Conservation (phyloP, 2,329 filamentous ascomycete genomes). For the Ophiocordyceps unilateralis region DNA sequence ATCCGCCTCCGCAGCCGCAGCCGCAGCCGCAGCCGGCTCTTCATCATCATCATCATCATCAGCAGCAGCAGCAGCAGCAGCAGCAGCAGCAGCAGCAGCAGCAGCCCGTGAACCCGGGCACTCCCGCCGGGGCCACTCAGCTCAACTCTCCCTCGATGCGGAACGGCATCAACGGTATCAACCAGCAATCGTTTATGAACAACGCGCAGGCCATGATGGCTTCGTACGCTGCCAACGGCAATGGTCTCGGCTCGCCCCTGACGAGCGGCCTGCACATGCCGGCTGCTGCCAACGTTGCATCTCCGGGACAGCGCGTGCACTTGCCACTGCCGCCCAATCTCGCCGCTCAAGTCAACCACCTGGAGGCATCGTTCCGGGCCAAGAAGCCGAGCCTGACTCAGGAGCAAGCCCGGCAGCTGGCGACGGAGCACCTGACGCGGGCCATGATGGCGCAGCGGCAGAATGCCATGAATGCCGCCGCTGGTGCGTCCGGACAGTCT, state of each 20-base stretch:
- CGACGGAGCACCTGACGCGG: constrained; percentile 30
- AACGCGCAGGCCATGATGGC: constrained; percentile 37
- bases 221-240: constrained; percentile 25
- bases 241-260: constrained; percentile 26
- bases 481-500: constrained; percentile 29
- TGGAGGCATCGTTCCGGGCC: constrained; percentile 33
- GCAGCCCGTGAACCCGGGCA: constrained; percentile 14
- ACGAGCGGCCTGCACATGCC: constrained; percentile 29
- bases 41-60: no score
- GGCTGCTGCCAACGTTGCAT: constrained; percentile 21
- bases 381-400: constrained; percentile 33
- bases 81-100: constrained; percentile 9
- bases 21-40: no score
- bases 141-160: constrained; percentile 28
- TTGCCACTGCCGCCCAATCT: constrained; percentile 28
- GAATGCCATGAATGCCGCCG: constrained; percentile 37
- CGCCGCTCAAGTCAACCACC: constrained; percentile 28
- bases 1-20: constrained; percentile 8
- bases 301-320: constrained; percentile 23
- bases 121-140: constrained; percentile 16
- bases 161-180: constrained; percentile 23
- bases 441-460: constrained; percentile 31
- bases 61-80: constrained; percentile 21
- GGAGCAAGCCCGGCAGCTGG: constrained; percentile 32
- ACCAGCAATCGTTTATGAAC: constrained; percentile 34